A percentile compares a stretch with the other conserved stretches of the same genome.
phyloP scores from a whole-genome alignment of 768 basidiomycete genomes.

The Macrolepiota albuminosa region DNA sequence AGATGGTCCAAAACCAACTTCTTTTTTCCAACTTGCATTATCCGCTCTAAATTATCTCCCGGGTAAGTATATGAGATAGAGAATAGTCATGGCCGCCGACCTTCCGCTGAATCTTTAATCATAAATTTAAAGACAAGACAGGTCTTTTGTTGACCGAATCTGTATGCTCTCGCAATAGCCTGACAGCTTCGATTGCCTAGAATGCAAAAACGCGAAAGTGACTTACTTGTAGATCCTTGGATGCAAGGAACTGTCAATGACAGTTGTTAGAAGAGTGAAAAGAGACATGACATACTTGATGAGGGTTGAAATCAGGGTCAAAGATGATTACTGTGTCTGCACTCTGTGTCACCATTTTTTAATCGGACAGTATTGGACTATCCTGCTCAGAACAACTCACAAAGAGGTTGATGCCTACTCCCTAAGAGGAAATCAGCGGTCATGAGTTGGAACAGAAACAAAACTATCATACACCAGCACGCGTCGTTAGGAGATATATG shows the following conservation, averaged over 20 bases:
- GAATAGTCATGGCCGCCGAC: constrained; percentile 26
- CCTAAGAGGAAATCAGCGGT: constrained; percentile 30
- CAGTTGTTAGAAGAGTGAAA: background rate
- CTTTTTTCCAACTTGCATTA: constrained; percentile 91
- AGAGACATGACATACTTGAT: constrained; percentile 53
- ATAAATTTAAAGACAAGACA: constrained; percentile 95
- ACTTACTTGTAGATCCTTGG: constrained; percentile 80
- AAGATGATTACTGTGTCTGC: constrained; percentile 93
- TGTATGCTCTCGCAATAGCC: constrained; percentile 93
- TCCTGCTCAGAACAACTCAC: constrained; percentile 21
- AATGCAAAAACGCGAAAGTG: background rate
- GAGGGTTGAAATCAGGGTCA: constrained; percentile 99
- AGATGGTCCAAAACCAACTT: constrained; percentile 93
- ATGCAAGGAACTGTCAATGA: background rate
- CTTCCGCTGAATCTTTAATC: constrained; percentile 92
- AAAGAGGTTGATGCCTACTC: constrained; percentile 85
- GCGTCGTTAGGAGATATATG: constrained; percentile 87
- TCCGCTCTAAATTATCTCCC: constrained; percentile 60
- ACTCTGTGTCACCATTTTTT: constrained; percentile 40
- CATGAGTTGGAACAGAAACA: background rate
- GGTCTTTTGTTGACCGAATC: constrained; percentile 93
- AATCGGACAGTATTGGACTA: background rate
- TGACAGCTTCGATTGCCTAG: constrained; percentile 25
- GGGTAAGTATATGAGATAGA: background rate
- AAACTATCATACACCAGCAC: constrained; percentile 61